A percentile compares a stretch with the other conserved stretches of the same genome.
Evolutionary conservation across 805 yeast species (phyloP).

Genomic region (Candida coquimbonensis): DNA sequence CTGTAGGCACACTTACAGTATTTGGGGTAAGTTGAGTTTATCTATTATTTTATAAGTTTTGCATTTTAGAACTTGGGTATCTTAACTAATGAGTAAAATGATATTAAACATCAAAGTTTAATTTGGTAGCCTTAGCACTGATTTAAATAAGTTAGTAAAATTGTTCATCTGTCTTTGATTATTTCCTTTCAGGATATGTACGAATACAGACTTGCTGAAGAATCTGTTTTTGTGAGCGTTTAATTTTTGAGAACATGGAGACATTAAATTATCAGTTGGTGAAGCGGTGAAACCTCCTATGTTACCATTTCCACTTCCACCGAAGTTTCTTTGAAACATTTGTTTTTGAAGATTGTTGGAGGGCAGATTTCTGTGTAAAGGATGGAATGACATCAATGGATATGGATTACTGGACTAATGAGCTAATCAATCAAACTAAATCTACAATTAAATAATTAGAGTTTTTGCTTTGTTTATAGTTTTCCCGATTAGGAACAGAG

Average conservation of each 20-base stretch:
- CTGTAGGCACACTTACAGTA: no score
- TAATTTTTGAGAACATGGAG: constrained; percentile 53
- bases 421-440: background rate
- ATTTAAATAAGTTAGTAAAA: background rate
- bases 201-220: constrained; percentile 26
- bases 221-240: constrained; percentile 41
- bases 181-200: background rate
- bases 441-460: background rate
- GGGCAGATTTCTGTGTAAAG: constrained; percentile 18
- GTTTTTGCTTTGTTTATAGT: background rate
- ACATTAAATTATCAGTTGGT: constrained; percentile 44
- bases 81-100: no score
- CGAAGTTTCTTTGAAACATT: constrained; percentile 16
- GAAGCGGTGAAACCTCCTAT: constrained; percentile 28
- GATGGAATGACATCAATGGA: constrained; percentile 14
- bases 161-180: no score
- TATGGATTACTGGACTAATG: no score
- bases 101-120: constrained; percentile 13
- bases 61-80: background rate
- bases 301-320: background rate
- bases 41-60: no score
- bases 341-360: constrained; percentile 9
- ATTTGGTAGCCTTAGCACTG: constrained; percentile 20
- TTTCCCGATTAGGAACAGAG: background rate
- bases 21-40: no score